A percentile compares a stretch with the other conserved stretches of the same genome.
Conservation (phyloP, 2,329 filamentous ascomycete species). For the Xylaria sp. region DNA sequence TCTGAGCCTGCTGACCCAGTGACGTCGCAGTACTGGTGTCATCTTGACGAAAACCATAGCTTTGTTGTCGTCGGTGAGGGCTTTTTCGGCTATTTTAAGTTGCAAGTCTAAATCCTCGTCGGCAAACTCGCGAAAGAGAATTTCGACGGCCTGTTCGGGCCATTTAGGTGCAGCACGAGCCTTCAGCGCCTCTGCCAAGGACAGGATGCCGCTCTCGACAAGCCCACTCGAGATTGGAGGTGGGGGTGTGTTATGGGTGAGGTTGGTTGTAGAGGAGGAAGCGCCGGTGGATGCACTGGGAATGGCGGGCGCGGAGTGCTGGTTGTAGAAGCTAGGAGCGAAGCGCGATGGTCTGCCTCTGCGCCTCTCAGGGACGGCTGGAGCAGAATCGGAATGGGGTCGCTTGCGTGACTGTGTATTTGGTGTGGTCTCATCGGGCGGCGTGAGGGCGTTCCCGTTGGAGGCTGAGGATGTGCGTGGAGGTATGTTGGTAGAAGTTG, state of each 20-base stretch:
- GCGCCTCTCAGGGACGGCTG: conserved; percentile 45
- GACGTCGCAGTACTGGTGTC: conserved; percentile 62
- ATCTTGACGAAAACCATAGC: conserved; percentile 73
- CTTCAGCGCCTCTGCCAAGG: conserved; percentile 57
- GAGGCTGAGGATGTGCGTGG: conserved; percentile 55
- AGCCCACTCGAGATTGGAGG: conserved; percentile 41
- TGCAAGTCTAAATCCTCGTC: conserved; percentile 69
- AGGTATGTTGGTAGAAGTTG: conserved; percentile 53
- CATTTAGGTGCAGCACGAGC: conserved; percentile 58
- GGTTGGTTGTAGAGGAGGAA: conserved; percentile 15
- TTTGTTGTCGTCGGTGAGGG: conserved; percentile 68
- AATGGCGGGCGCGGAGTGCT: conserved; percentile 36
- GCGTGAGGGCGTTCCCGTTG: conserved; percentile 61
- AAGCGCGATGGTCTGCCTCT: conserved; percentile 52
- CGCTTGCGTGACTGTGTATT: conserved; percentile 56
- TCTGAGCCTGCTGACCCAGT: conserved; percentile 66
- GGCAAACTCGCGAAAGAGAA: conserved; percentile 69
- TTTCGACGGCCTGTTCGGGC: conserved; percentile 68
- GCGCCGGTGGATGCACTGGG: conserved; percentile 31
- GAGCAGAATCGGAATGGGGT: conserved; percentile 40
- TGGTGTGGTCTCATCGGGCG: conserved; percentile 63
- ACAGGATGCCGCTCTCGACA: conserved; percentile 53
- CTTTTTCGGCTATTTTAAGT: conserved; percentile 68
- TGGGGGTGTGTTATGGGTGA: conserved; percentile 38
- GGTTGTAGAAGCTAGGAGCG: conserved; percentile 50